These are phyloP conservation scores for Talaromyces sp. DNA, from an alignment of 2,329 filamentous ascomycete genomes.

Conservation along the genomic window DNA sequence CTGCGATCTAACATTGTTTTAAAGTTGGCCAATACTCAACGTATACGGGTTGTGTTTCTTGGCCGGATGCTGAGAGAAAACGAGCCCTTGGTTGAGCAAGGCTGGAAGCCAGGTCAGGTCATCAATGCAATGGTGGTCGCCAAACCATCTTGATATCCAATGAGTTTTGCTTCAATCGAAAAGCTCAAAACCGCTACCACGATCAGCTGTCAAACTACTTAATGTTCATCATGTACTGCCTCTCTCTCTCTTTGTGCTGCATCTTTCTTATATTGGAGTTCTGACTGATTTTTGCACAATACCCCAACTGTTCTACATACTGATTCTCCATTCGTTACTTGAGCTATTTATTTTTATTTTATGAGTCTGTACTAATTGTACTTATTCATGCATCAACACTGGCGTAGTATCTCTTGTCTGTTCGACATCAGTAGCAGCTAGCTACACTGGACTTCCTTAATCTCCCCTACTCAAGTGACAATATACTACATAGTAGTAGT, in stretches of 20 bases:
- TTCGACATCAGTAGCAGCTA: not conserved
- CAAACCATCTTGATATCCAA: slow-evolving; percentile 10
- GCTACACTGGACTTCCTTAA: not conserved
- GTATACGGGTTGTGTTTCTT: slow-evolving; percentile 72
- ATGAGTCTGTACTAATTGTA: not conserved
- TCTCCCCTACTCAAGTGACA: not conserved
- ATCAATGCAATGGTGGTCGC: slow-evolving; percentile 69
- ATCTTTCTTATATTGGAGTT: slow-evolving; percentile 13
- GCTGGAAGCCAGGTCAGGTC: slow-evolving; percentile 72
- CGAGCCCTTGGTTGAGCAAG: slow-evolving; percentile 62
- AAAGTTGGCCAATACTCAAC: slow-evolving; percentile 58
- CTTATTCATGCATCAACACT: slow-evolving; percentile 6
- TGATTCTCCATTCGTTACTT: not conserved
- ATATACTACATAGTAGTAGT: not conserved
- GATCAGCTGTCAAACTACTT: not conserved
- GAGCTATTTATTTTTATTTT: not conserved
- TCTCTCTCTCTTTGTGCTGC: not conserved
- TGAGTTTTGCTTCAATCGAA: too few relatives aligned
- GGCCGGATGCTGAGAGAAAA: slow-evolving; percentile 74
- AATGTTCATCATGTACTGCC: not conserved
- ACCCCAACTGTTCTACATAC: slow-evolving; percentile 14
- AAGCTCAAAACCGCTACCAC: too few relatives aligned
- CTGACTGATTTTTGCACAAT: slow-evolving; percentile 15
- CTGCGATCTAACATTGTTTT: not conserved
- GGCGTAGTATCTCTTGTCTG: not conserved